Percentiles rank a stretch among this genome's conserved stretches.
These are phyloP conservation scores for Sphaerulina vaccinii DNA, from an alignment of 2,329 filamentous ascomycete genomes.

Conservation along the genomic window DNA sequence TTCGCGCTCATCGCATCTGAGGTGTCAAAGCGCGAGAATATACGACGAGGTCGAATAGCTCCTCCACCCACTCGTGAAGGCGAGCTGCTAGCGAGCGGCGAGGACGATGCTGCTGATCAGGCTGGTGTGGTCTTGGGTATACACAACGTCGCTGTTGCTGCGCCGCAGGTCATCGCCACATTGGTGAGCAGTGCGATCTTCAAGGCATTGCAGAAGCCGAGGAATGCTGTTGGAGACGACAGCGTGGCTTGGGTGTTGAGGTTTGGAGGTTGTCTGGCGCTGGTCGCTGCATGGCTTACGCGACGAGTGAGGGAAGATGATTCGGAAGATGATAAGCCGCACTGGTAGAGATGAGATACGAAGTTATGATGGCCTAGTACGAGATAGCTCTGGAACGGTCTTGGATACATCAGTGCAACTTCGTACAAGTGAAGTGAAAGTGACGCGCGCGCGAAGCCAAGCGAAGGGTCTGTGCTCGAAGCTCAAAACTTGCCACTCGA, in stretches of 20 bases:
- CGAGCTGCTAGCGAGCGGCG: slow-evolving; percentile 42
- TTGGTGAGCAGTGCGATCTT: slow-evolving; percentile 82
- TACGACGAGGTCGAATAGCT: slow-evolving; percentile 53
- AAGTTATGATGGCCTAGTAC: not conserved
- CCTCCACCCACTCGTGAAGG: slow-evolving; percentile 37
- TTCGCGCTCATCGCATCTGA: slow-evolving; percentile 94
- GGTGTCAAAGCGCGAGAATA: slow-evolving; percentile 77
- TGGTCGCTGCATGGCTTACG: slow-evolving; percentile 61
- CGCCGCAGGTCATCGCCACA: slow-evolving; percentile 88
- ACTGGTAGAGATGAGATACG: slow-evolving; percentile 4
- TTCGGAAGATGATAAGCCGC: slow-evolving; percentile 16
- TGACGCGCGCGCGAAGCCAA: no score
- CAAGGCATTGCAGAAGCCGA: slow-evolving; percentile 78
- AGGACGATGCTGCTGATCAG: slow-evolving; percentile 66
- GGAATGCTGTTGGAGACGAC: slow-evolving; percentile 78
- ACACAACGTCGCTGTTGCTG: slow-evolving; percentile 91
- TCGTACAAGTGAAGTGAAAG: no score
- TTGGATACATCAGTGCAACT: no score
- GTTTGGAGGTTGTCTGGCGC: slow-evolving; percentile 74
- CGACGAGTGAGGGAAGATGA: slow-evolving; percentile 22
- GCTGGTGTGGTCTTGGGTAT: slow-evolving; percentile 90
- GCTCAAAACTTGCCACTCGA: no score
- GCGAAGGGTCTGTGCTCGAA: no score
- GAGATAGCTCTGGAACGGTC: not conserved
- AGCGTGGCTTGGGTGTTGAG: slow-evolving; percentile 85